phyloP scores from a whole-genome alignment of 2,329 filamentous ascomycete genomes.

The Fusarium brevicatenulatum region DNA sequence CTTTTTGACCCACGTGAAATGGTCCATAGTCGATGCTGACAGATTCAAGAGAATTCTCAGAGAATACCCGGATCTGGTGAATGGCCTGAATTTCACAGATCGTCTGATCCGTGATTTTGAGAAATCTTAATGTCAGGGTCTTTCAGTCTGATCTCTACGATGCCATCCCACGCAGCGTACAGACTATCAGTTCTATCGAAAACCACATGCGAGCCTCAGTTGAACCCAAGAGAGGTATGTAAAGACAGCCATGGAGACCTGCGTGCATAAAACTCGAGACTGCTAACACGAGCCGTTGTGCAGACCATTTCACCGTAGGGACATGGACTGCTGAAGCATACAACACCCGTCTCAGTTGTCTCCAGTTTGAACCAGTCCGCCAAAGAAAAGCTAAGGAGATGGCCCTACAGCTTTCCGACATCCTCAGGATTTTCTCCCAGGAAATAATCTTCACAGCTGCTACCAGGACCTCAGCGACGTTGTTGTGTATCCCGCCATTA shows the following conservation, averaged over 20 bases:
- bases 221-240: conserved; percentile 51
- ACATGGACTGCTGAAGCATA: conserved; percentile 53
- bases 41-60: conserved; percentile 44
- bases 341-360: conserved; percentile 49
- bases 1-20: conserved; percentile 34
- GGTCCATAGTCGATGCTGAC: conserved; percentile 40
- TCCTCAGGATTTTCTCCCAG: conserved; percentile 45
- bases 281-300: not conserved
- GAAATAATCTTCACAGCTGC: conserved; percentile 40
- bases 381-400: conserved; percentile 41
- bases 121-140: conserved; percentile 50
- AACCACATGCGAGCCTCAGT: conserved; percentile 48
- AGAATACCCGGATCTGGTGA: conserved; percentile 47
- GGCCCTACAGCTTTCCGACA: conserved; percentile 43
- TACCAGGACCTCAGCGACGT: conserved; percentile 39
- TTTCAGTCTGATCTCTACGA: conserved; percentile 50
- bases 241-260: not conserved
- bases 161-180: conserved; percentile 33
- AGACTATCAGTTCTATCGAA: conserved; percentile 49
- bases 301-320: conserved; percentile 51
- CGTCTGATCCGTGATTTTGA: conserved; percentile 49
- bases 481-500: conserved; percentile 51
- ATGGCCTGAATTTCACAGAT: conserved; percentile 50
- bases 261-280: too few relatives aligned
- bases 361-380: conserved; percentile 44